Base-by-base conservation (phyloP, 2,329 filamentous ascomycete species). In the Lachnum nothofagi region DNA sequence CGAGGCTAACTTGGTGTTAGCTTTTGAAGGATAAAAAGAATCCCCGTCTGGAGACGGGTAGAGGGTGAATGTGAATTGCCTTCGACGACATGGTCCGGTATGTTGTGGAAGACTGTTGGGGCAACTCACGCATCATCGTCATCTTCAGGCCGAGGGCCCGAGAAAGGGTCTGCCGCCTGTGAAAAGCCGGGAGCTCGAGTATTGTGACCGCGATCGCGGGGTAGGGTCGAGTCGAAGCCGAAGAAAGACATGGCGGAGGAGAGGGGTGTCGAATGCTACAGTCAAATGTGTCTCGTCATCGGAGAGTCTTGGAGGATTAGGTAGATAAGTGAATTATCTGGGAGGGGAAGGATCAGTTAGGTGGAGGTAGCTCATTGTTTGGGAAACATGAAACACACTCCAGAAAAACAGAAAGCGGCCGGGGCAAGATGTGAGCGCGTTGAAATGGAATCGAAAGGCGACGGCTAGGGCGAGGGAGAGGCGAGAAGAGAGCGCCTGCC, bases 121-220 rank as follows among this genome's bases (percentile, higher is more conserved):
- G 20, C 31, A 41, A 61, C 63, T 59, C 55, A 69, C 63, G 65
- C 60, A 58, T 75, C 74, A 44, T 70, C 69, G 59, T 84, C 80
- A 51, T 85, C 78, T 51, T 78, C 76, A 43, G 74, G 77, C 60
- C 76, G 76, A 50, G 86, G 80, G 50, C 86, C 84, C 57, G 88
- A 89, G 69, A 97, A 97, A 33, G 91, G 89, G 69, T 98, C 90
- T 60, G 86, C 79, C 52, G 77, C 69, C 67, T 90, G 85, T 61
- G 89, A 84, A 71, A 97, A 97, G 64, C 90, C 89, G 45, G 86
- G 81, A 31, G 83, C 85, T 46, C 77, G 74, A 60, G 75, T 71
- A 60, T 86, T 82, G 65, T 90, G 86, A 59, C 79, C 74, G 46
- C 70, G 68, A 67, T 83, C 80, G 65, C 76, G 72, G 43, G 81